These are phyloP conservation scores for Aegilops umbellulata DNA, from an alignment of 176 grass and related monocot genomes.

Conservation along the genomic window DNA sequence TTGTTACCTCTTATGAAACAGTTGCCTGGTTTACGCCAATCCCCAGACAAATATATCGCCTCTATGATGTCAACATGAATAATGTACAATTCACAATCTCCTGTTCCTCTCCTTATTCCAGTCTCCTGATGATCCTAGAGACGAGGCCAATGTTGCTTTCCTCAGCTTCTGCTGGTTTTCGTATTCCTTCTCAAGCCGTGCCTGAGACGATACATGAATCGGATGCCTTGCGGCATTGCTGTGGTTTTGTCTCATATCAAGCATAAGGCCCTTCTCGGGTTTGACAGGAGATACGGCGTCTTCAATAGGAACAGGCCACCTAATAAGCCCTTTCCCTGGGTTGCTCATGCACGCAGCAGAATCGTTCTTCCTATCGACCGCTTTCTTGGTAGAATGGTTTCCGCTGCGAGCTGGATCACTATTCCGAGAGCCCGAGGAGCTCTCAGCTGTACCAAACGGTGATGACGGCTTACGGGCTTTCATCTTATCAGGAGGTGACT, in stretches of 20 bases:
- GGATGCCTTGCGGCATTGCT: slow-evolving; percentile 47
- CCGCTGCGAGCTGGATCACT: slow-evolving; percentile 52
- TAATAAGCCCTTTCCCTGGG: slow-evolving; percentile 62
- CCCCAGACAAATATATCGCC: slow-evolving; percentile 43
- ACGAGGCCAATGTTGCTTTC: slow-evolving; percentile 79
- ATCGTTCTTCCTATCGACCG: slow-evolving; percentile 58
- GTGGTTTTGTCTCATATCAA: slow-evolving; percentile 51
- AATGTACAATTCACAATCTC: slow-evolving; percentile 81
- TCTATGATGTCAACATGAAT: slow-evolving; percentile 41
- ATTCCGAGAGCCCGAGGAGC: slow-evolving; percentile 51
- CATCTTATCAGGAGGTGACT: slow-evolving; percentile 70
- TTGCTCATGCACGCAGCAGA: slow-evolving; percentile 40
- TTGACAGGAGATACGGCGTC: slow-evolving; percentile 37
- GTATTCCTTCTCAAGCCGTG: slow-evolving; percentile 62
- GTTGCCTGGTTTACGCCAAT: slow-evolving; percentile 41
- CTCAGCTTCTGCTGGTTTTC: slow-evolving; percentile 87
- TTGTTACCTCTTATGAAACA: slow-evolving; percentile 70
- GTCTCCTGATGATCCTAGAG: slow-evolving; percentile 57
- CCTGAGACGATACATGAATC: slow-evolving; percentile 42
- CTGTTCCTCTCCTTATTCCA: slow-evolving; percentile 90
- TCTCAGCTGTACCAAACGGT: slow-evolving; percentile 46
- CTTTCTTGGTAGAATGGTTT: slow-evolving; percentile 54
- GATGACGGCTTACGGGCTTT: slow-evolving; percentile 72
- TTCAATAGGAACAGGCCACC: slow-evolving; percentile 64
- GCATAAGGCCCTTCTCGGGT: slow-evolving; percentile 33